Conservation (phyloP, 169 alveolate genomes). For the Eimeria tenella region DNA sequence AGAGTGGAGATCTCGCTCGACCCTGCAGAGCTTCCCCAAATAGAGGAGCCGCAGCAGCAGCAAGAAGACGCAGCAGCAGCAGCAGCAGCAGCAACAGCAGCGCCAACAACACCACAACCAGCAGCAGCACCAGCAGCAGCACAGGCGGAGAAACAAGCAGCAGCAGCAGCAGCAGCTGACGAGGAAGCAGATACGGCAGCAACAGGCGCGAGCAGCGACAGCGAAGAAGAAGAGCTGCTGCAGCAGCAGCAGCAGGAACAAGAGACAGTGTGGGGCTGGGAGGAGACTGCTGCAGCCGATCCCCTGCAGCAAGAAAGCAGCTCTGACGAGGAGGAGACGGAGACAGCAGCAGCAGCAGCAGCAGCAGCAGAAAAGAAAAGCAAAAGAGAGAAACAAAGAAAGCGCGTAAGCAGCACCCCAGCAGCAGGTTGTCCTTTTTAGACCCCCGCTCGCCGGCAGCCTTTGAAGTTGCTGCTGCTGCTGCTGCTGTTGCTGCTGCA, state of each 20-base stretch:
- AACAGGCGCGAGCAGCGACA: no score
- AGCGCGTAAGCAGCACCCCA: neutral
- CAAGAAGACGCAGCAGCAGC: conserved; percentile 13
- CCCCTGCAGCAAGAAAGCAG: neutral
- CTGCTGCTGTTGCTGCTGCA: conserved; percentile 51
- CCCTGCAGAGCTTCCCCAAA: conserved; percentile 2
- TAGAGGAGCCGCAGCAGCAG: neutral
- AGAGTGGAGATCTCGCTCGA: conserved; percentile 3
- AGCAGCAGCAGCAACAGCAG: neutral
- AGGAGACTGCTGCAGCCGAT: conserved; percentile 18
- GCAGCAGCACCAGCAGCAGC: conserved; percentile 20
- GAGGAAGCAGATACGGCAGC: neutral
- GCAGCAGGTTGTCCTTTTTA: no score
- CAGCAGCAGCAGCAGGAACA: conserved; percentile 50
- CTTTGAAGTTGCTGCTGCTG: neutral
- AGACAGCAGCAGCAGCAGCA: neutral
- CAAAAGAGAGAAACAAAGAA: neutral
- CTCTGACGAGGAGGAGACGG: neutral
- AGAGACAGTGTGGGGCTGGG: conserved; percentile 42
- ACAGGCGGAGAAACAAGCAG: neutral
- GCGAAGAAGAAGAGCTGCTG: conserved; percentile 31
- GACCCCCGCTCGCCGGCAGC: neutral
- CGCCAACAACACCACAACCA: no score
- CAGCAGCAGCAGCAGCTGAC: conserved; percentile 12
- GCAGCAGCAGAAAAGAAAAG: conserved; percentile 37